Evolutionary conservation across 176 grass and related monocot genomes (phyloP), one percentile per base, ranked within the genome.

Genomic region (Carex cristatella): DNA sequence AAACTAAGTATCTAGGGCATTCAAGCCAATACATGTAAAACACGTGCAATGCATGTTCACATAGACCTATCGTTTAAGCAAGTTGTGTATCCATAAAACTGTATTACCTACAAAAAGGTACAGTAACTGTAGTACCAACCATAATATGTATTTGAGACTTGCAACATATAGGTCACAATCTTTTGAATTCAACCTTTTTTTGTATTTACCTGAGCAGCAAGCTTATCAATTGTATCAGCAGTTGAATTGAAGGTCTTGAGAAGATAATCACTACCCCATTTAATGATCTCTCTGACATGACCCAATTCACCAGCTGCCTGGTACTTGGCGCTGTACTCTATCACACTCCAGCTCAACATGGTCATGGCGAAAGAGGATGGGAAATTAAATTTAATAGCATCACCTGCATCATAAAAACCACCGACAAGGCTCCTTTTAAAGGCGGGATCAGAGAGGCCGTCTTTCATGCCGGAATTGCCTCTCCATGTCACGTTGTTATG

Each of bases 161-260:
- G 4, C 14, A 30, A 55, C 46, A 56, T 48, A n/a, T 32, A 77
- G n/a, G 46, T 31, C 27, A 16, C 5, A 55, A 15, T 32, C 19
- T 55, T 30, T 55, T 55, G 23, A 55, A 55, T 27, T 55, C 72
- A 58, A 27, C 16, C 63, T 28, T 65, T 63, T 6, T 55, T 57
- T 79, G 6, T 55, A 57, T 35, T 90, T 86, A 97, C 95, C 92
- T 97, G 95, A 0, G 83, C 88, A 57, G 87, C 82, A 12, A 97
- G 61, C 10, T 48, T 84, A 51, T 97, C 92, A 70, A 97, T 97
- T 19, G 82, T 89, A 80, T 91, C 67, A 2, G 91, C 91, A 3
- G 95, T 87, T 59, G 91, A 91, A 86, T 97, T 97, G 86, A 97
- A 97, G 58, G 95, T 97, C 79, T 94, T 97, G 81, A 97, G 88